Conservation (phyloP, 2,329 filamentous ascomycete species). For the Pestalotiopsis sp. region DNA sequence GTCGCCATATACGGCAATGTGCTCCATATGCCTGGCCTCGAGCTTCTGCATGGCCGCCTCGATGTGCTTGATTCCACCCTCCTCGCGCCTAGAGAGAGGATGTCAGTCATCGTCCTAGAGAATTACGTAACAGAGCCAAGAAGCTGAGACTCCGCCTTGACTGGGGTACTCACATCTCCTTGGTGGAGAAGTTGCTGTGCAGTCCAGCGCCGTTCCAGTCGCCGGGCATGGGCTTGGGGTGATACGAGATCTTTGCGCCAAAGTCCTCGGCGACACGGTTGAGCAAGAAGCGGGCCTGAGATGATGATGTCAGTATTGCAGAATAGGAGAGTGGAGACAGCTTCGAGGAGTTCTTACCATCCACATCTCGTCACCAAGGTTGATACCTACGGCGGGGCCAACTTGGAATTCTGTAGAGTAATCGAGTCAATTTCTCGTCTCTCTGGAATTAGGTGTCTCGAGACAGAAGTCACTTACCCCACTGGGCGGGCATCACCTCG, state of each 20-base stretch:
- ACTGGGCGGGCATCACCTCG: constrained; percentile 97
- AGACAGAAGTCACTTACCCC: constrained; percentile 49
- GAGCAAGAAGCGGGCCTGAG: constrained; percentile 75
- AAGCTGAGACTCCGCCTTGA: too few relatives aligned
- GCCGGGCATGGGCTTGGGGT: constrained; percentile 93
- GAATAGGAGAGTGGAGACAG: too few relatives aligned
- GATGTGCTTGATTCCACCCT: constrained; percentile 95
- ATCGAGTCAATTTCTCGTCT: too few relatives aligned
- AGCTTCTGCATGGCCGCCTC: constrained; percentile 85
- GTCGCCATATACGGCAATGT: constrained; percentile 93
- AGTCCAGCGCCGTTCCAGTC: constrained; percentile 98
- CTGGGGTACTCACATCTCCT: constrained; percentile 60
- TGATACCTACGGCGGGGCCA: constrained; percentile 84
- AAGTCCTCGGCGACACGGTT: constrained; percentile 95
- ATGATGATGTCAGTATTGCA: too few relatives aligned
- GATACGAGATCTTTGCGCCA: constrained; percentile 90
- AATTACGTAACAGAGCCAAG: too few relatives aligned
- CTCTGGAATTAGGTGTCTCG: too few relatives aligned
- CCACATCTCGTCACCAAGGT: constrained; percentile 97
- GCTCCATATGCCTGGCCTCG: constrained; percentile 75
- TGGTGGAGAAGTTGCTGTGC: constrained; percentile 63
- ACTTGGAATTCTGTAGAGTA: constrained; percentile 73
- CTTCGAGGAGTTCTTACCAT: constrained; percentile 38
- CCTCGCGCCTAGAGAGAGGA: constrained; percentile 53
- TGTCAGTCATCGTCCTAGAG: too few relatives aligned